phyloP scores from a whole-genome alignment of 257 asterid genomes.

The Dorcoceras hygrometricum region DNA sequence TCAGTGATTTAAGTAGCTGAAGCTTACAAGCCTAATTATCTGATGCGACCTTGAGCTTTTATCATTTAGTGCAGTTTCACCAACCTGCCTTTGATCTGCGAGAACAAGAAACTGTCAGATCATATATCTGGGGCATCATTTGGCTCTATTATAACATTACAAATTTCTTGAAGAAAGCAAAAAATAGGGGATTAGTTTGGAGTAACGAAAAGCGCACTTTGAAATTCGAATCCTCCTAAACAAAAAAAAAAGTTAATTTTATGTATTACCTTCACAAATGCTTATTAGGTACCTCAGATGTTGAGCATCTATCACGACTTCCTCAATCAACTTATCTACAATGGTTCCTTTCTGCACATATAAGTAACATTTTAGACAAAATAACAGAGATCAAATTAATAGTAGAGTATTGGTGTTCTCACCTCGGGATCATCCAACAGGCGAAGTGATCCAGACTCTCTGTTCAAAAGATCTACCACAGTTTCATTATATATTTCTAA shows the following conservation, averaged over 20 bases:
- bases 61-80: conserved; percentile 88
- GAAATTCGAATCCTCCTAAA: neutral
- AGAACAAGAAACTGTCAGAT: conserved; percentile 24
- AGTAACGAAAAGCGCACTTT: conserved; percentile 5
- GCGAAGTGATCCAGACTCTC: conserved; percentile 82
- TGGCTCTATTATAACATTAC: neutral
- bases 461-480: conserved; percentile 84
- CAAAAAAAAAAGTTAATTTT: neutral
- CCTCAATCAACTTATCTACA: conserved; percentile 83
- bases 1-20: neutral
- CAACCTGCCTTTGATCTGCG: conserved; percentile 96
- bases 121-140: neutral
- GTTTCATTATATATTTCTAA: conserved; percentile 92
- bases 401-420: conserved; percentile 11
- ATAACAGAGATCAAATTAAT: conserved; percentile 4
- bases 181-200: conserved; percentile 10
- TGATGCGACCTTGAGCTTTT: conserved; percentile 99
- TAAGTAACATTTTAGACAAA: conserved; percentile 13
- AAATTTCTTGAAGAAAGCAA: neutral
- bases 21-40: conserved; percentile 84
- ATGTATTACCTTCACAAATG: conserved; percentile 71
- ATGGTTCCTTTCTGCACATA: conserved; percentile 80
- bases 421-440: conserved; percentile 96
- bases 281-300: conserved; percentile 70
- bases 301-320: conserved; percentile 63